Base-by-base conservation (phyloP, 2,329 filamentous ascomycete genomes). In the Cryphonectria carpinicola region DNA sequence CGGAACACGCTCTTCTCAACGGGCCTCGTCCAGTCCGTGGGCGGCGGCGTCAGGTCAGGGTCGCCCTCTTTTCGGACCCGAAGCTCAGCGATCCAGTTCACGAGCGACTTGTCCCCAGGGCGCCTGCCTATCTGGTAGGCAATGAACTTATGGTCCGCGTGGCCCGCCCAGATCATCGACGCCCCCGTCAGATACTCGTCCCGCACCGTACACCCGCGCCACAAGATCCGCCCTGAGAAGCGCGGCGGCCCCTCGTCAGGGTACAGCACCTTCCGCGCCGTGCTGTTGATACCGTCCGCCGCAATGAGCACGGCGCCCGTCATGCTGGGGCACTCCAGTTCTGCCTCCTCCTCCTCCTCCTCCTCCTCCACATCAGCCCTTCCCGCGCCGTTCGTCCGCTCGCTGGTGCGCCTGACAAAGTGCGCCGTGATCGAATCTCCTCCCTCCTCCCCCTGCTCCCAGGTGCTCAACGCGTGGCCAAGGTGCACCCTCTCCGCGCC, bases 51-150 rank as follows among this genome's bases (percentile, higher is more conserved):
- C 7, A 81, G 73, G 72, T 84, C 82, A 7, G 78, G 76, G 71
- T 84, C 81, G 66, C 80, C 73, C 82, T 81, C 46, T 17, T 77
- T 78, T 49, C 82, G 76, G 2, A 84, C 80, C 13, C 83, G 78
- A 32, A 84, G 73, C 73, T 84, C 82, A 3, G 82, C 82, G 62
- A 84, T 84, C 82, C 83, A 84, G 68, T 84, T 84, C 10, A 84
- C 81, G 5, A 84, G 73, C 8, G 79, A 81, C 61, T 80, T 81
- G 49, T 80, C 80, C 43, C 77, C 76, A 3, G 80, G 78, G 22
- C 80, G 78, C 28, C 79, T 76, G 14, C 79, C 80, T 56, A 84
- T 83, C 1, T 82, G 83, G 69, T 84, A 84, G 6, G 82, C 82
- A 72, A 84, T 84, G 76, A 84, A 84, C 61, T 84, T 84, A 69